phyloP scores from a whole-genome alignment of 345 rosid genomes.

The Cardamine chenopodiifolia region DNA sequence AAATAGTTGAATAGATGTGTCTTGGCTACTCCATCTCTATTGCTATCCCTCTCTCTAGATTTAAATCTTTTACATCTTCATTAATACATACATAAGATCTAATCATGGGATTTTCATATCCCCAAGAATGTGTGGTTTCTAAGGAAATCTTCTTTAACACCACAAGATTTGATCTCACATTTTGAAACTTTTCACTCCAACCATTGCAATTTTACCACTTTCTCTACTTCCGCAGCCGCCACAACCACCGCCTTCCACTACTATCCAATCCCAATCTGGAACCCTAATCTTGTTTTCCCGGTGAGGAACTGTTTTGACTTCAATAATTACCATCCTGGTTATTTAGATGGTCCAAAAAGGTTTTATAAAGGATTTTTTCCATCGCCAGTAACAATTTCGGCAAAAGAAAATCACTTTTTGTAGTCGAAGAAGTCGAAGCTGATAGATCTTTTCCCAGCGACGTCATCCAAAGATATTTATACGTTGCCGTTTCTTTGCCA shows the following conservation, averaged over 20 bases:
- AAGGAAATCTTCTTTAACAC: neutral
- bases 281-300: neutral
- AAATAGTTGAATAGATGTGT: constrained; percentile 25
- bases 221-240: constrained; percentile 6
- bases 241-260: neutral
- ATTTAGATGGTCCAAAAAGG: constrained; percentile 11
- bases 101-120: neutral
- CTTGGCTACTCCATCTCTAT: neutral
- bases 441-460: constrained; percentile 12
- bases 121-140: constrained; percentile 28
- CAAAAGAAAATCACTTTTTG: neutral
- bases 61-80: neutral
- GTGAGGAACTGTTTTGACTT: neutral
- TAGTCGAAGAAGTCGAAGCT: constrained; percentile 10
- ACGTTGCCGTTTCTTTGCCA: constrained; percentile 34
- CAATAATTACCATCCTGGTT: constrained; percentile 12
- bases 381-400: neutral
- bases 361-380: constrained; percentile 10
- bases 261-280: neutral
- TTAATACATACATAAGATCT: no score
- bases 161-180: constrained; percentile 21
- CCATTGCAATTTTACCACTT: neutral
- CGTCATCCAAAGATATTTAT: neutral
- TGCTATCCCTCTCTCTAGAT: neutral
- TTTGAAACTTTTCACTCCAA: constrained; percentile 1